phyloP scores from a whole-genome alignment of 2,329 filamentous ascomycete genomes.

The Didymella keratinophila region DNA sequence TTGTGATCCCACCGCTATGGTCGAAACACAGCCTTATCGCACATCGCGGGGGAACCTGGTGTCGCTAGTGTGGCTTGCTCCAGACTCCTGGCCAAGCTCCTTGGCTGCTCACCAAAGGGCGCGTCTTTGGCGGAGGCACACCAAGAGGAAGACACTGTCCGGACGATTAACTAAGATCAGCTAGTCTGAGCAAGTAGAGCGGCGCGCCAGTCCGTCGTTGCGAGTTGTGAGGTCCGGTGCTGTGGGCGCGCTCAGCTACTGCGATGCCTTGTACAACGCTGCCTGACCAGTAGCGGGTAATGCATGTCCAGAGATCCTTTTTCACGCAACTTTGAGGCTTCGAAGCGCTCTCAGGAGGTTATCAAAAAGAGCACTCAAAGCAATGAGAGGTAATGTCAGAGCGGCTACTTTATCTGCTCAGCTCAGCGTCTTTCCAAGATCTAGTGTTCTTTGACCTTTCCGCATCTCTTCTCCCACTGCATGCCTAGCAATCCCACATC shows the following conservation, averaged over 20 bases:
- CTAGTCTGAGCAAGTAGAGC: slow-evolving; percentile 7
- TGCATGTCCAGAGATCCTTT: neutral
- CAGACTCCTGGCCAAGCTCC: slow-evolving; percentile 44
- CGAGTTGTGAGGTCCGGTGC: slow-evolving; percentile 3
- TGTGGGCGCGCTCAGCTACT: neutral
- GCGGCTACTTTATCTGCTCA: neutral
- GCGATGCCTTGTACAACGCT: slow-evolving; percentile 2
- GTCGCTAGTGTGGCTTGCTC: slow-evolving; percentile 43
- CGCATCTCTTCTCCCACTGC: slow-evolving; percentile 32
- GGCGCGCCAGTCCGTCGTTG: slow-evolving; percentile 14
- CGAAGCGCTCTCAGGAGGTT: slow-evolving; percentile 1
- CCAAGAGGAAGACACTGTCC: slow-evolving; percentile 6
- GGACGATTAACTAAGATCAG: slow-evolving; percentile 12
- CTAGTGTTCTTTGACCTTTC: slow-evolving; percentile 29
- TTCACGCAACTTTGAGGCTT: neutral
- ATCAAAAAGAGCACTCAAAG: neutral
- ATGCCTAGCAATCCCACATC: slow-evolving; percentile 39
- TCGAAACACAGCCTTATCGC: slow-evolving; percentile 18
- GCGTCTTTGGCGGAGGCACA: slow-evolving; percentile 11
- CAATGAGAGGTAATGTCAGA: neutral
- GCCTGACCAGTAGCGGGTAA: neutral
- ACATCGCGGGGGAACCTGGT: slow-evolving; percentile 29
- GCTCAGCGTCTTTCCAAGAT: slow-evolving; percentile 31
- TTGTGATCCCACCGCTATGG: slow-evolving; percentile 10
- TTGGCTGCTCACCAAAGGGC: slow-evolving; percentile 35